Percentiles rank a stretch among this genome's conserved stretches.
phyloP scores from a whole-genome alignment of 768 basidiomycete species.

The Mycena albidolilacea region DNA sequence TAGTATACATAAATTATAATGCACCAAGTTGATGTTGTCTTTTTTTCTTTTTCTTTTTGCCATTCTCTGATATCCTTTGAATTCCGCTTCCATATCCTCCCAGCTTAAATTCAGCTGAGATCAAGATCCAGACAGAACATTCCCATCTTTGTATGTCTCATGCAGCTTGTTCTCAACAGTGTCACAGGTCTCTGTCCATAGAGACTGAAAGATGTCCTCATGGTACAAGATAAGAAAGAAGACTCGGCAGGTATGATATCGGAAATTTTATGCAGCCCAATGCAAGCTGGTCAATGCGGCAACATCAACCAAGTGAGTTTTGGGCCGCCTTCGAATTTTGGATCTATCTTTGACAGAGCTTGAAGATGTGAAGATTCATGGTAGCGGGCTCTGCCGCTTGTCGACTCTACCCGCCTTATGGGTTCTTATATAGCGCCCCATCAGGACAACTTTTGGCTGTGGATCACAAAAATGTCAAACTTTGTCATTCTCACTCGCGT shows the following conservation, averaged over 20 bases:
- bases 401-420: too few relatives aligned
- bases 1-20: not conserved
- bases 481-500: too few relatives aligned
- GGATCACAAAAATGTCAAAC: too few relatives aligned
- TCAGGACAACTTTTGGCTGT: too few relatives aligned
- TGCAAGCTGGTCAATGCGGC: too few relatives aligned
- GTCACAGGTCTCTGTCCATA: not conserved
- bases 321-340: too few relatives aligned
- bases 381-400: too few relatives aligned
- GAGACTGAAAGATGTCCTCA: not conserved
- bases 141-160: too few relatives aligned
- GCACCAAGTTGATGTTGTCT: not conserved
- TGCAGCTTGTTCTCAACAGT: not conserved
- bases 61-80: not conserved
- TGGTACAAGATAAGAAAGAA: not conserved
- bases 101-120: not conserved
- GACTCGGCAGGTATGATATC: conserved; percentile 1
- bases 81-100: not conserved
- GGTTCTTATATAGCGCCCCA: too few relatives aligned
- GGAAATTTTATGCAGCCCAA: not conserved
- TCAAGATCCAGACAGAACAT: not conserved
- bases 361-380: too few relatives aligned
- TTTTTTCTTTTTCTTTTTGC: not conserved
- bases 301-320: too few relatives aligned
- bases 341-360: too few relatives aligned